Conservation (phyloP, 1,139 yeast species). For the Meyerozyma smithsonii region DNA sequence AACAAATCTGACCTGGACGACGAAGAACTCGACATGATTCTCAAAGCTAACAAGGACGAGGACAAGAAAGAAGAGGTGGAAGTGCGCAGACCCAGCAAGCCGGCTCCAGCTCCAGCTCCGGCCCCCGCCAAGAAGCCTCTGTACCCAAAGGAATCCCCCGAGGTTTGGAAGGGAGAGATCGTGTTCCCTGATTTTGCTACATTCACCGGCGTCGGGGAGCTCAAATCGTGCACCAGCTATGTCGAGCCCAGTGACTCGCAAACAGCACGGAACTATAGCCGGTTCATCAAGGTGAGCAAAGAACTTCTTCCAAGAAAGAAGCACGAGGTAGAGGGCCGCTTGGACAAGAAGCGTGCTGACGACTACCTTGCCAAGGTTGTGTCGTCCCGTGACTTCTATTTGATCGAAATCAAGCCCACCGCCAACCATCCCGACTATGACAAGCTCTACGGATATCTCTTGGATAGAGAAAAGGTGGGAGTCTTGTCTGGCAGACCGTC, state of each 20-base stretch:
- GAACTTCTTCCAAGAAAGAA: constrained; percentile 26
- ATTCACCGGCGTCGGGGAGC: constrained; percentile 41
- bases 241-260: constrained; percentile 21
- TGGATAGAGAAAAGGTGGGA: constrained; percentile 50
- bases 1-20: constrained; percentile 4
- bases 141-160: constrained; percentile 1
- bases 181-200: constrained; percentile 52
- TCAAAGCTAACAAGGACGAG: constrained; percentile 9
- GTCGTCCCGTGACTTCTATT: constrained; percentile 45
- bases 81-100: constrained; percentile 6
- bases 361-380: constrained; percentile 50
- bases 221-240: constrained; percentile 34
- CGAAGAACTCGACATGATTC: constrained; percentile 6
- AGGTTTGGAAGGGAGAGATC: constrained; percentile 54
- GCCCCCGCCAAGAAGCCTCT: constrained; percentile 7
- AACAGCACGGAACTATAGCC: constrained; percentile 19
- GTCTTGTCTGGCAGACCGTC: constrained; percentile 49
- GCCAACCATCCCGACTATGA: constrained; percentile 28
- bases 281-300: constrained; percentile 25
- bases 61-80: constrained; percentile 7
- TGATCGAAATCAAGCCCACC: constrained; percentile 36
- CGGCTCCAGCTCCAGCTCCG: constrained; percentile 12
- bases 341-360: constrained; percentile 51
- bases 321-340: constrained; percentile 58
- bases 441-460: constrained; percentile 51